Percentiles rank a stretch among this genome's conserved stretches.
Conservation (phyloP, 2,329 filamentous ascomycete species). For the Plenodomus biglobosus region DNA sequence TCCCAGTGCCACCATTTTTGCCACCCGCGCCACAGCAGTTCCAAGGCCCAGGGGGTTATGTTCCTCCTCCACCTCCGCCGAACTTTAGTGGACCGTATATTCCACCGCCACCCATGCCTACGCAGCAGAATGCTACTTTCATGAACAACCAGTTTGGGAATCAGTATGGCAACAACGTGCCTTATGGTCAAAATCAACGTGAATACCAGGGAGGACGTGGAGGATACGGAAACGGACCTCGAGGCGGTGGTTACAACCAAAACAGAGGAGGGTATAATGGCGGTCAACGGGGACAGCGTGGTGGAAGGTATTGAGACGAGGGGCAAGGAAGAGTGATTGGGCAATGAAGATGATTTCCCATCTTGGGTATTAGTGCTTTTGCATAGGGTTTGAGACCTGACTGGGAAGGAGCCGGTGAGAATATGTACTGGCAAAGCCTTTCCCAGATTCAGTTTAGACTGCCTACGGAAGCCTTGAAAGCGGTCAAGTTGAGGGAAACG, state of each 20-base stretch:
- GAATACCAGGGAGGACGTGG: slow-evolving; percentile 14
- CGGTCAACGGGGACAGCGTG: slow-evolving; percentile 15
- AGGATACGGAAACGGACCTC: slow-evolving; percentile 16
- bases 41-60: slow-evolving; percentile 16
- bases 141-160: slow-evolving; percentile 11
- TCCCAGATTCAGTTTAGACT: no score
- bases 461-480: no score
- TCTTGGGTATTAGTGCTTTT: not conserved
- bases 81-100: slow-evolving; percentile 27
- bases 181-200: not conserved
- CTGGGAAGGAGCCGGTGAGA: no score
- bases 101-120: slow-evolving; percentile 17
- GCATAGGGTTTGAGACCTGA: not conserved
- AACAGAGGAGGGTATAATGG: slow-evolving; percentile 21
- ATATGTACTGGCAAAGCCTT: no score
- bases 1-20: slow-evolving; percentile 18
- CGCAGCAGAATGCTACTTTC: slow-evolving; percentile 6
- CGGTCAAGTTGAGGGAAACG: no score
- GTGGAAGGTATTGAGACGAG: slow-evolving; percentile 15
- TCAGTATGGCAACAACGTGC: slow-evolving; percentile 3
- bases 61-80: slow-evolving; percentile 30
- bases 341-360: not conserved
- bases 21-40: slow-evolving; percentile 25
- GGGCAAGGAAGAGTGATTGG: not conserved
- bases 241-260: slow-evolving; percentile 14